These are phyloP conservation scores for Aspergillus affinis DNA, from an alignment of 495 filamentous ascomycete species.

Conservation along the genomic window DNA sequence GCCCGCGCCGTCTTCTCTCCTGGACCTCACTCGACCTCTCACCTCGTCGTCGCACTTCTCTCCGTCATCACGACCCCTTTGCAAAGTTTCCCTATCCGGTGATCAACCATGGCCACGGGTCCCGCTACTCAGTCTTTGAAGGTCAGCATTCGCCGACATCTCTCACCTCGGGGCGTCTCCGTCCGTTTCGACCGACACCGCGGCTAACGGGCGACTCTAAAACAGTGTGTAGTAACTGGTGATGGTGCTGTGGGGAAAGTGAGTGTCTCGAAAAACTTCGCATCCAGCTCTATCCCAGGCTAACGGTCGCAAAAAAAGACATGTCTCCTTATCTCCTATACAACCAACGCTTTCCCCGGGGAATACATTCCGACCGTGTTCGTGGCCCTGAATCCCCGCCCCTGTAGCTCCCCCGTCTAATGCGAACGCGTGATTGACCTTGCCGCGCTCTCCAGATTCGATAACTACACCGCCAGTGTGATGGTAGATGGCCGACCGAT, in stretches of 20 bases:
- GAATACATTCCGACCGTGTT: constrained; percentile 99
- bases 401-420: constrained; percentile 7
- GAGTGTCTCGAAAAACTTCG: constrained; percentile 18
- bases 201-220: constrained; percentile 26
- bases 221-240: constrained; percentile 94
- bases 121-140: constrained; percentile 74
- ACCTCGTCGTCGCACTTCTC: not conserved
- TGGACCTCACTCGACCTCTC: not conserved
- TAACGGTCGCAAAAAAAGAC: constrained; percentile 62
- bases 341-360: constrained; percentile 97
- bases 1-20: not conserved
- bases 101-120: constrained; percentile 56
- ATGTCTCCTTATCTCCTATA: constrained; percentile 98
- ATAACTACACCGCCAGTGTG: constrained; percentile 98
- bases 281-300: not conserved
- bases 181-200: constrained; percentile 17
- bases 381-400: constrained; percentile 39
- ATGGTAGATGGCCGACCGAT: constrained; percentile 98
- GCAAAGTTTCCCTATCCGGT: constrained; percentile 10
- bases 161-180: constrained; percentile 7
- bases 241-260: constrained; percentile 99
- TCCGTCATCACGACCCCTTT: constrained; percentile 7
- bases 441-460: constrained; percentile 63
- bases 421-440: constrained; percentile 18
- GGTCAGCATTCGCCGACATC: constrained; percentile 42